phyloP scores from a whole-genome alignment of 2,329 filamentous ascomycete species.

The Aspergillus puulaauensis region DNA sequence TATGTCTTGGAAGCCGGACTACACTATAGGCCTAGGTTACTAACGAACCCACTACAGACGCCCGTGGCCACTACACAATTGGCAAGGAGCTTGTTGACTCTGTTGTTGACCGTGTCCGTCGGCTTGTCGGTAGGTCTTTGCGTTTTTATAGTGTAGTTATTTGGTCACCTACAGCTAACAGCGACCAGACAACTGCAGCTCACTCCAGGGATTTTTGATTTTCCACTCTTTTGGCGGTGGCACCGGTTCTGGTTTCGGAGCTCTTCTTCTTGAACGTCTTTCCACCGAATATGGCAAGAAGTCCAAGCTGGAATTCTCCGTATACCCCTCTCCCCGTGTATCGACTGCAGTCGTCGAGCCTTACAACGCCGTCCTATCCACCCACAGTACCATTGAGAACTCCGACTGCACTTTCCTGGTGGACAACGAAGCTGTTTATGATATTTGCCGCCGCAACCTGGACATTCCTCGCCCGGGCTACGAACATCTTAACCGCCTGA shows the following conservation, averaged over 20 bases:
- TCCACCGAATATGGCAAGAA: slow-evolving; percentile 67
- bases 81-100: slow-evolving; percentile 66
- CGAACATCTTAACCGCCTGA: slow-evolving; percentile 65
- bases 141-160: not conserved
- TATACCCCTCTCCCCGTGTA: slow-evolving; percentile 64
- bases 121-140: slow-evolving; percentile 55
- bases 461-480: slow-evolving; percentile 65
- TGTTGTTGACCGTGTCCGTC: slow-evolving; percentile 64
- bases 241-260: slow-evolving; percentile 67
- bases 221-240: slow-evolving; percentile 70
- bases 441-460: slow-evolving; percentile 65
- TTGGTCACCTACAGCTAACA: not conserved
- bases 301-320: slow-evolving; percentile 66
- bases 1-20: slow-evolving; percentile 27
- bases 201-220: slow-evolving; percentile 66
- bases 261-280: slow-evolving; percentile 63
- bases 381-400: slow-evolving; percentile 65
- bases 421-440: slow-evolving; percentile 68
- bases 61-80: slow-evolving; percentile 67
- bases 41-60: slow-evolving; percentile 48
- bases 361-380: slow-evolving; percentile 60
- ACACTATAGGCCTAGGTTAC: not conserved
- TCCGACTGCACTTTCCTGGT: slow-evolving; percentile 68
- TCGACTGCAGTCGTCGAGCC: slow-evolving; percentile 68
- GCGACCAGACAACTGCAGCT: slow-evolving; percentile 61